These are phyloP conservation scores for Fusarium haematococcum DNA, from an alignment of 2,329 filamentous ascomycete genomes.

Conservation along the genomic window DNA sequence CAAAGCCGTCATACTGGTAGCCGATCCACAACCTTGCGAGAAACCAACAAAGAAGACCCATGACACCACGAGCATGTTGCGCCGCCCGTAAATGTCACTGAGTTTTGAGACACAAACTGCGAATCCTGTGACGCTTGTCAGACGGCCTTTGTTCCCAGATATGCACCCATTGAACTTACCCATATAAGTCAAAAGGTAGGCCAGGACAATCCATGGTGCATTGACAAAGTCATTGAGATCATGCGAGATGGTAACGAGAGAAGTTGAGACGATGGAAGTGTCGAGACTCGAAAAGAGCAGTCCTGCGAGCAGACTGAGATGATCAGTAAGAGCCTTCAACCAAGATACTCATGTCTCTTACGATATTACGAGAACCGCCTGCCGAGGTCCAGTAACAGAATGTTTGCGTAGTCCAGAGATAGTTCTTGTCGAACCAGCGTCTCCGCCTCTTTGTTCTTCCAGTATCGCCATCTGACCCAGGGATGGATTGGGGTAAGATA, in stretches of 20 bases:
- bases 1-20: constrained; percentile 64
- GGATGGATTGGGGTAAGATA: constrained; percentile 50
- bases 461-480: constrained; percentile 46
- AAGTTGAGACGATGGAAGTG: constrained; percentile 69
- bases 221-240: constrained; percentile 64
- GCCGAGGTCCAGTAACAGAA: constrained; percentile 41
- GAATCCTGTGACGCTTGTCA: constrained; percentile 56
- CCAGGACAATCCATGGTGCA: constrained; percentile 66
- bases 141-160: neutral
- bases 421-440: neutral
- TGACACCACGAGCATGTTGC: constrained; percentile 60
- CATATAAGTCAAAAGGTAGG: constrained; percentile 69
- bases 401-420: constrained; percentile 39
- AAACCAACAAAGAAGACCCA: constrained; percentile 68
- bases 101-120: constrained; percentile 69
- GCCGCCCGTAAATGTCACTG: constrained; percentile 70
- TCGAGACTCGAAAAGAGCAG: constrained; percentile 69
- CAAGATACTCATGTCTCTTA: constrained; percentile 30
- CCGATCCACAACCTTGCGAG: constrained; percentile 65
- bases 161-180: constrained; percentile 49
- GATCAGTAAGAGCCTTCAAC: constrained; percentile 27
- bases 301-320: constrained; percentile 61
- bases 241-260: constrained; percentile 66
- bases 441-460: constrained; percentile 16
- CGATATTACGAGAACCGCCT: constrained; percentile 52